Evolutionary conservation across 2,329 filamentous ascomycete genomes (phyloP).

Genomic region (Talaromyces sp.): DNA sequence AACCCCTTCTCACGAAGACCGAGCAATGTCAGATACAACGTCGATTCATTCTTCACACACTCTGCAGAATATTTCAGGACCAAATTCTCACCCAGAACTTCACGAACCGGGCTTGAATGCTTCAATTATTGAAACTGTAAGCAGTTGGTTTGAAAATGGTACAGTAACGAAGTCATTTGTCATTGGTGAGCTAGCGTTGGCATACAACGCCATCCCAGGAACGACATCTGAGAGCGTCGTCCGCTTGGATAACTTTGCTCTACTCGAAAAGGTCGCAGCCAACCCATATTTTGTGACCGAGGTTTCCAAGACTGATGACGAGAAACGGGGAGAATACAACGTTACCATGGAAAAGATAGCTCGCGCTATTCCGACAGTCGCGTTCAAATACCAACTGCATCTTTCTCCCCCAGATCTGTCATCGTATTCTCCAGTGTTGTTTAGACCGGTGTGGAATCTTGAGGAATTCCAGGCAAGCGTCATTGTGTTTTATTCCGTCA

Average conservation of each 20-base stretch:
- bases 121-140: constrained; percentile 90
- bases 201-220: constrained; percentile 58
- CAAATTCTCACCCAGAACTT: constrained; percentile 79
- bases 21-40: constrained; percentile 76
- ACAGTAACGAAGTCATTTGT: constrained; percentile 68
- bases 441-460: constrained; percentile 77
- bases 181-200: constrained; percentile 83
- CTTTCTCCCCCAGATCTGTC: constrained; percentile 57
- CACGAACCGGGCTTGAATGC: constrained; percentile 75
- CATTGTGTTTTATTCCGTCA: constrained; percentile 78
- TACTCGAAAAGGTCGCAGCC: constrained; percentile 87
- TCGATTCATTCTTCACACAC: constrained; percentile 89
- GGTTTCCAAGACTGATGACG: constrained; percentile 47
- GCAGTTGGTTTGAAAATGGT: constrained; percentile 74
- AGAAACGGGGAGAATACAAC: constrained; percentile 72
- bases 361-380: constrained; percentile 64
- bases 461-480: constrained; percentile 82
- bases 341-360: constrained; percentile 69
- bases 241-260: constrained; percentile 79
- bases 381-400: constrained; percentile 90
- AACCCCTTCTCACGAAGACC: constrained; percentile 58
- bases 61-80: constrained; percentile 62
- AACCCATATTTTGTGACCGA: constrained; percentile 88
- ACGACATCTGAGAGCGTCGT: constrained; percentile 56
- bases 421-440: constrained; percentile 66